These are phyloP conservation scores for Saturnispora galanensis DNA, from an alignment of 805 yeast species.

Conservation along the genomic window DNA sequence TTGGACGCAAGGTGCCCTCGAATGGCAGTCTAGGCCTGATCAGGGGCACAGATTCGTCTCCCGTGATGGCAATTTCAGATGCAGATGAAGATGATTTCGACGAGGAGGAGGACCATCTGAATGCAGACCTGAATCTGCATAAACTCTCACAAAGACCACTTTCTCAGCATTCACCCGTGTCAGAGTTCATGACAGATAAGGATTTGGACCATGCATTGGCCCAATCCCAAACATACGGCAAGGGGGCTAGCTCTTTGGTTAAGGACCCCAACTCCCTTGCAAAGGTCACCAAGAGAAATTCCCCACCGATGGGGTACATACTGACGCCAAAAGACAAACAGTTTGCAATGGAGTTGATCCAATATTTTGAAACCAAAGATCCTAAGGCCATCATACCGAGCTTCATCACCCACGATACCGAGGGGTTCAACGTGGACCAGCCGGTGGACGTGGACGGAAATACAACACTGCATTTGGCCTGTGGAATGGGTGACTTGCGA, in stretches of 20 bases:
- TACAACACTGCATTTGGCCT: constrained; percentile 95
- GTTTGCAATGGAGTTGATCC: constrained; percentile 38
- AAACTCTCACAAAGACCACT: no score
- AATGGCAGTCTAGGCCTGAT: neutral
- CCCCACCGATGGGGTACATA: neutral
- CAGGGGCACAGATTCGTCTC: constrained; percentile 9
- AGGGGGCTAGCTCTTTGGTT: constrained; percentile 7
- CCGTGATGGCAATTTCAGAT: constrained; percentile 9
- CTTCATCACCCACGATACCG: constrained; percentile 51
- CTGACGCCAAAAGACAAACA: constrained; percentile 1
- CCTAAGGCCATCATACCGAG: constrained; percentile 35
- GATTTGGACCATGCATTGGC: constrained; percentile 35
- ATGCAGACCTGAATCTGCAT: neutral
- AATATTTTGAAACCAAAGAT: constrained; percentile 46
- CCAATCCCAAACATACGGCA: constrained; percentile 14
- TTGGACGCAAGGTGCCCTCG: no score
- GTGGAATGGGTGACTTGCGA: constrained; percentile 80
- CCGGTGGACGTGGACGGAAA: constrained; percentile 92
- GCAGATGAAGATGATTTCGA: constrained; percentile 1
- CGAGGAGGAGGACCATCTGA: constrained; percentile 5
- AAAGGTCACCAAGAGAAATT: neutral
- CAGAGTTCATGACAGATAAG: constrained; percentile 45
- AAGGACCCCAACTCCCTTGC: constrained; percentile 4
- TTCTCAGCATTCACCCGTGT: constrained; percentile 32
- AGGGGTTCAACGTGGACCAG: constrained; percentile 58